Evolutionary conservation across 2,329 filamentous ascomycete species (phyloP).

Genomic region (Acarospora socialis): DNA sequence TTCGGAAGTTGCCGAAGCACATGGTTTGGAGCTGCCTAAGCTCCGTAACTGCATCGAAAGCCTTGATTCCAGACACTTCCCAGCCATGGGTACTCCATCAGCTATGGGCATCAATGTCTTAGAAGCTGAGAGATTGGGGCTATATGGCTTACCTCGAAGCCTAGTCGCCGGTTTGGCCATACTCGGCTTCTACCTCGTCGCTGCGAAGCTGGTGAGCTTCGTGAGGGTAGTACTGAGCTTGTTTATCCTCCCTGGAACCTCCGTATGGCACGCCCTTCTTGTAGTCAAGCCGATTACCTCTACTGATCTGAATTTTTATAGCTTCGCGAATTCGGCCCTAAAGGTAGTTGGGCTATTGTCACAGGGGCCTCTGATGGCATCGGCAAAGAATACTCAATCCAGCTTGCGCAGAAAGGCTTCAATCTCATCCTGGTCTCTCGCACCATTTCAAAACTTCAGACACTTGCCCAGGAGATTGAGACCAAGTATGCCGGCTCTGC

Average conservation of each 20-base stretch:
- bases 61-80: no score
- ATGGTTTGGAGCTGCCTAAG: no score
- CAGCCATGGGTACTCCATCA: no score
- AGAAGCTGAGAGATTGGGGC: constrained; percentile 1
- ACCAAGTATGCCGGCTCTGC: constrained; percentile 46
- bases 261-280: constrained; percentile 23
- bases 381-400: constrained; percentile 86
- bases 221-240: constrained; percentile 49
- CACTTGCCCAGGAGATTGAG: constrained; percentile 61
- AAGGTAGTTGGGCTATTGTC: constrained; percentile 81
- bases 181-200: constrained; percentile 27
- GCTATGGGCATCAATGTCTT: no score
- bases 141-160: background rate
- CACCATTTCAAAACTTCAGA: constrained; percentile 78
- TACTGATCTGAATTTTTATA: constrained; percentile 24
- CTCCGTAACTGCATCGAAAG: no score
- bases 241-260: constrained; percentile 47
- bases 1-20: no score
- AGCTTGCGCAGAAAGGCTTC: constrained; percentile 83
- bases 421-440: constrained; percentile 91
- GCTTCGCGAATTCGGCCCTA: constrained; percentile 81
- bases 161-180: constrained; percentile 3
- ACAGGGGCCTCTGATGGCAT: constrained; percentile 94
- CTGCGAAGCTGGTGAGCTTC: constrained; percentile 43
- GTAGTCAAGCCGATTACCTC: background rate